Base-by-base conservation (phyloP, 2,329 filamentous ascomycete genomes). In the Claviceps sorghi region DNA sequence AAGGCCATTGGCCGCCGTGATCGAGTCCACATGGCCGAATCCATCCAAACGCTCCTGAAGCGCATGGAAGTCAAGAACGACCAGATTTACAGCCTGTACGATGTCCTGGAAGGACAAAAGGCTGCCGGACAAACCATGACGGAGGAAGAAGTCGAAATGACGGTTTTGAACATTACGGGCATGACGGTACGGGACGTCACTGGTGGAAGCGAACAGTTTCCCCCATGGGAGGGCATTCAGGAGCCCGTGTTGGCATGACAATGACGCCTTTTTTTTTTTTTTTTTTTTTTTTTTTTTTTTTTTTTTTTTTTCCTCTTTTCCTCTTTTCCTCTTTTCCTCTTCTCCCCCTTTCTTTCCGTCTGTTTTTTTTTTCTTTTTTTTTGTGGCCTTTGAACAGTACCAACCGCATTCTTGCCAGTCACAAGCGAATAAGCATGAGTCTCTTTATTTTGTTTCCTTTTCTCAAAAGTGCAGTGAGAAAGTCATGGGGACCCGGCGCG, bases 21-120 rank as follows among this genome's bases (percentile, higher is more conserved):
- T 59, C 78, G 86, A 55, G 77, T 81, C 55, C 68, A 70, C 4
- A 66, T 89, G 51, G 76, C 78, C 30, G 72, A 71, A 30, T 77
- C 76, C 52, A 83, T 91, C 38, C 74, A 81, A 55, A 71, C 70
- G 22, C 62, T 88, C 21, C 70, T 84, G 43, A 74, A 75, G 55
- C 75, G 78, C 50, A 78, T 88, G 26, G 84, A 89, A 60, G 75
- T 77, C 61, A 88, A 90, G 67, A 80, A 82, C 29, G 83, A 86
- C 55, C 85, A 90, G 65, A 82, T 95, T 43, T 94, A 95, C 67
- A 78, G 80, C 43, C 72, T 95, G 15, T 87, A 90, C 59, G 88
- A 95, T 64, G 87, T 93, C 1, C 73, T 93, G 0, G 87, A 91
- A 66, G 86, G 84, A 6, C 86, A 90, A 64, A 87, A 85, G 69